Percentiles rank a stretch among this genome's conserved stretches.
These are phyloP conservation scores for Parasitella parasitica DNA, from an alignment of 371 early-diverging fungal genomes.

Conservation along the genomic window DNA sequence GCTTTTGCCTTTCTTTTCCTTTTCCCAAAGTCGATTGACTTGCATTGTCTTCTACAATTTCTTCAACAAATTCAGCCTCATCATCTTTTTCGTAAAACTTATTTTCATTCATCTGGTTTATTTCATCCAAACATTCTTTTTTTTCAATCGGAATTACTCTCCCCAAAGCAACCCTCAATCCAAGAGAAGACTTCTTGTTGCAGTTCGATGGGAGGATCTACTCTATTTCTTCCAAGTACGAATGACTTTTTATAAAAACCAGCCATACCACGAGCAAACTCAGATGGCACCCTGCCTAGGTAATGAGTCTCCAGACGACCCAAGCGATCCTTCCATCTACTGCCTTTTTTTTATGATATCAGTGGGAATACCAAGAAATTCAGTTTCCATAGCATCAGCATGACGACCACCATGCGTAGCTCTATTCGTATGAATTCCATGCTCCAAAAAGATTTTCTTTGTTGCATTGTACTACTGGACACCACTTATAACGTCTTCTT, in stretches of 20 bases:
- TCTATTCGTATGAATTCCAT: neutral
- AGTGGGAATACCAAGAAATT: neutral
- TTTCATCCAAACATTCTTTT: neutral
- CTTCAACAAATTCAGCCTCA: neutral
- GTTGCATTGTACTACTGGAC: too few species aligned
- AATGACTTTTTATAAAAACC: constrained; percentile 1
- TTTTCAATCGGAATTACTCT: neutral
- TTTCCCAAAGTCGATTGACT: neutral
- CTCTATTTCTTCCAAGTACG: neutral
- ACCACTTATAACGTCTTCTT: too few species aligned
- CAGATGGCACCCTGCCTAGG: neutral
- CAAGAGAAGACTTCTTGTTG: neutral
- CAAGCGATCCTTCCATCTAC: constrained; percentile 4
- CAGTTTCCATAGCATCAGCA: neutral
- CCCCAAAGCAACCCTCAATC: neutral
- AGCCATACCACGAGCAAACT: neutral
- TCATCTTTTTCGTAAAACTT: neutral
- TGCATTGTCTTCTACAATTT: neutral
- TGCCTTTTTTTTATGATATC: neutral
- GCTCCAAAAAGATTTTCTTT: neutral
- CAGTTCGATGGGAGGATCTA: neutral
- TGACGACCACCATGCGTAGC: neutral
- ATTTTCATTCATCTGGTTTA: neutral
- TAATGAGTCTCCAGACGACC: constrained; percentile 6
- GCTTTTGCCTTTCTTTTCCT: neutral